Base-by-base conservation (phyloP, 352 stramenopile species). In the Globisporangium parvum region DNA sequence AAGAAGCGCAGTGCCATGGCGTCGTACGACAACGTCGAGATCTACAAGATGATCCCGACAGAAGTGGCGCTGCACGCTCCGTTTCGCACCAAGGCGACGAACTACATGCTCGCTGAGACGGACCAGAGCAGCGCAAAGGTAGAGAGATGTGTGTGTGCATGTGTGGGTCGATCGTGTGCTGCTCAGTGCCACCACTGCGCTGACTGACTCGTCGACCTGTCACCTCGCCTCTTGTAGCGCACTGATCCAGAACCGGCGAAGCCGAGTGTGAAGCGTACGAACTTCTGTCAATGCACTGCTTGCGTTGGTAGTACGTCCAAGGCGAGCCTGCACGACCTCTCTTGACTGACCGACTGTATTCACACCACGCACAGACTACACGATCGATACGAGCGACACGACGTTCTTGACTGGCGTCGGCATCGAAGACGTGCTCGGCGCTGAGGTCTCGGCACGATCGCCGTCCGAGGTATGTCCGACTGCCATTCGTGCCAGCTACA, bases 41-140 rank as follows among this genome's bases (percentile, higher is more conserved):
- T 93, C 59, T 90, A 85, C 66, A 90, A 88, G 61, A 83, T 90
- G 67, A 80, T 90, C 54, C 77, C 80, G 0, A 88, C 81, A 26
- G 75, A 87, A 31, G 60, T 77, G 11, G 63, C 71, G 20, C 60
- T 88, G 23, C 68, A 78, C n/a, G 68, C 67, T 5, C 69, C 75
- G 23, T 90, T 90, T 50, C 73, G 66, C 10, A 77, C 64, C 23
- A 75, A 75, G 28, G 56, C 73, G n/a, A 74, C 67, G 0, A 55
- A 72, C n/a, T 78, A 77, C 54, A 55, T 85, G 60, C 55, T 79
- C 12, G 21, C 50, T 14, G 44, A 65, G 18, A 66, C 58, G 28
- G 55, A 73, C 26, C 63, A 60, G 23, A 63, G 57, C 24, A 50
- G 67, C 26, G 61, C 47, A 67, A 51, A 68, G 72, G 28, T 21